Base-by-base conservation (phyloP, 768 basidiomycete genomes). In the Pholiota conissans region DNA sequence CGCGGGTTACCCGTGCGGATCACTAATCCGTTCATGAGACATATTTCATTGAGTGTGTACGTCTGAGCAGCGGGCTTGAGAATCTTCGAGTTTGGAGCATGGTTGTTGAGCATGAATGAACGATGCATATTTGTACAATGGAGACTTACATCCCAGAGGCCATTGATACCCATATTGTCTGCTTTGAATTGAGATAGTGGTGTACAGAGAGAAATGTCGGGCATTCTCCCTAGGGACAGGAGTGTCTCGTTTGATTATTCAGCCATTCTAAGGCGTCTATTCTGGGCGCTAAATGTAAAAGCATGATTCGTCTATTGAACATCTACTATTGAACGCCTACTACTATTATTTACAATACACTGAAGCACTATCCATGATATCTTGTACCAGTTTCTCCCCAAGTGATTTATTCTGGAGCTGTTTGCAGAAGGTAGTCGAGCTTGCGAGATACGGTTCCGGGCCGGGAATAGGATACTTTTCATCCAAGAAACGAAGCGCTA, bases 111-210 rank as follows among this genome's bases (percentile, higher is more conserved):
- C n/a, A n/a, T n/a, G n/a, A n/a, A n/a, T n/a, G n/a, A n/a, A n/a
- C n/a, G n/a, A 20, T 40, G 6, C 18, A 40, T 39, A 40, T 22
- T 22, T 18, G 10, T 7, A 9, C 3, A 32, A 6, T 9, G 14
- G 39, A 14, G 9, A 22, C 29, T 3, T 37, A 58, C 57, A 27
- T 45, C 22, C 57, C 57, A 58, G 4, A 58, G 45, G 16, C 57
- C 57, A 20, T 46, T 20, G 8, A 58, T 47, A 2, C 57, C 57
- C 51, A 58, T 58, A n/a, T n/a, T n/a, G n/a, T n/a, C n/a, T n/a
- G n/a, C n/a, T n/a, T n/a, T n/a, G n/a, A n/a, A n/a, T n/a, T n/a
- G n/a, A n/a, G n/a, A n/a, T n/a, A n/a, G n/a, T n/a, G n/a, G n/a
- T n/a, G n/a, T n/a, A n/a, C n/a, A n/a, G n/a, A n/a, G n/a, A n/a